A percentile compares a stretch with the other conserved stretches of the same genome.
Evolutionary conservation across 2,329 filamentous ascomycete species (phyloP).

Genomic region (Diaporthe citriasiana): DNA sequence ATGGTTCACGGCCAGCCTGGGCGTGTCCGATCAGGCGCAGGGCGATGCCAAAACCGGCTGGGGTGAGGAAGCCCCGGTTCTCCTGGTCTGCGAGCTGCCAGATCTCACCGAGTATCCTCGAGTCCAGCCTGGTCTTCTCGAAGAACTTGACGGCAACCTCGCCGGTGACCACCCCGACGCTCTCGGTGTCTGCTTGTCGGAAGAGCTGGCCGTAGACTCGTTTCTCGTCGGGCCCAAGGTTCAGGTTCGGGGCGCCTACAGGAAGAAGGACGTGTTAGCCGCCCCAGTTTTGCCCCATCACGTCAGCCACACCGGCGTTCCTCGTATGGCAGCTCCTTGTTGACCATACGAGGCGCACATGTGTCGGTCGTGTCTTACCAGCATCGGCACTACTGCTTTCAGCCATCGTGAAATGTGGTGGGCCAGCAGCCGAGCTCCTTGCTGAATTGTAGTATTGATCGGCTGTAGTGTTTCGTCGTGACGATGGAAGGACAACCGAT

Average conservation of each 20-base stretch:
- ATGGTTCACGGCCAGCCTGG: conserved; percentile 87
- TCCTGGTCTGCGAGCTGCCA: conserved; percentile 99
- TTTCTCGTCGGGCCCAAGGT: conserved; percentile 93
- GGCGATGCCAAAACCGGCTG: conserved; percentile 92
- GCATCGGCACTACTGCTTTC: conserved; percentile 42
- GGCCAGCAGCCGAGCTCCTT: conserved; percentile 7
- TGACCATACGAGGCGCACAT: not conserved
- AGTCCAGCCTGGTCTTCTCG: conserved; percentile 91
- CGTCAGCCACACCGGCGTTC: not conserved
- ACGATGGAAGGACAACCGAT: not conserved
- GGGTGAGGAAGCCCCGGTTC: conserved; percentile 94
- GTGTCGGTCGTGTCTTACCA: conserved; percentile 30
- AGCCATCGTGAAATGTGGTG: conserved; percentile 35
- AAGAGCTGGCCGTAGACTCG: conserved; percentile 94
- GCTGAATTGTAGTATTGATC: not conserved
- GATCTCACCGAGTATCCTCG: conserved; percentile 90
- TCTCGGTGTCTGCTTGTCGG: conserved; percentile 91
- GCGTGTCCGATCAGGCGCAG: conserved; percentile 95
- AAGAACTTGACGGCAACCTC: conserved; percentile 98
- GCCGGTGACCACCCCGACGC: conserved; percentile 92
- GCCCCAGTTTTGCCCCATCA: not conserved
- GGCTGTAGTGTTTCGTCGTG: not conserved
- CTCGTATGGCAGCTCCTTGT: not conserved
- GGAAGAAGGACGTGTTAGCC: conserved; percentile 35
- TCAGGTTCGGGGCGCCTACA: conserved; percentile 77